Conservation (phyloP, 495 filamentous ascomycete species). For the Xylaria scruposa region DNA sequence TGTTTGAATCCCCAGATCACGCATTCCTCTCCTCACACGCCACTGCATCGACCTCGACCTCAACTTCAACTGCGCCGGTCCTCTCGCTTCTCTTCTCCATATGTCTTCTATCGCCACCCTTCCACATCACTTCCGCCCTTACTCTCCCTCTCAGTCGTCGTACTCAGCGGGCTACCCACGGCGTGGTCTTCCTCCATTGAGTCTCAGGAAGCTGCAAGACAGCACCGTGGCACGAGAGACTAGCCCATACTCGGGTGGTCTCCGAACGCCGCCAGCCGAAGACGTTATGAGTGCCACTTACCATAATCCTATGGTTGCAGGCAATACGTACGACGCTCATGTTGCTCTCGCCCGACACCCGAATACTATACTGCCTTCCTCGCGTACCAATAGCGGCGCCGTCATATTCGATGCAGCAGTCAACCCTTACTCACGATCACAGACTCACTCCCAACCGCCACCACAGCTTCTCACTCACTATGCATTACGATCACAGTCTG, state of each 20-base stretch:
- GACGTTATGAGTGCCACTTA: conserved; percentile 57
- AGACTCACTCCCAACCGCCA: conserved; percentile 25
- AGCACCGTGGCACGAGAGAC: conserved; percentile 24
- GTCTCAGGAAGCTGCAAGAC: conserved; percentile 28
- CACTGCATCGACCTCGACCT: neutral
- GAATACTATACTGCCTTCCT: conserved; percentile 26
- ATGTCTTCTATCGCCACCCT: conserved; percentile 41
- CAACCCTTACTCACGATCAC: conserved; percentile 35
- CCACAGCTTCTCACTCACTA: conserved; percentile 29
- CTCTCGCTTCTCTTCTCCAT: conserved; percentile 30
- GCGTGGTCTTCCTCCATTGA: conserved; percentile 23
- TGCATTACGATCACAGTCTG: conserved; percentile 29
- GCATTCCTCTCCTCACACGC: neutral
- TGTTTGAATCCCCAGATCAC: conserved; percentile 17
- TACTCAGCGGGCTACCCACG: conserved; percentile 23
- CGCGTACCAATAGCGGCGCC: conserved; percentile 25
- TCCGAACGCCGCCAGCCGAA: conserved; percentile 59
- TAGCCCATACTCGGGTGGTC: conserved; percentile 41
- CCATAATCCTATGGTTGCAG: conserved; percentile 48
- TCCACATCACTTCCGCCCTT: conserved; percentile 35
- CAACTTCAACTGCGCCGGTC: neutral
- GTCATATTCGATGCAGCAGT: conserved; percentile 41
- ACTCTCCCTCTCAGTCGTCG: conserved; percentile 33
- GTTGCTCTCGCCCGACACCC: conserved; percentile 43
- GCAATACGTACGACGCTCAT: conserved; percentile 49